Evolutionary conservation across 1,139 yeast species (phyloP).

Genomic region (Petasospora rhodanensis): DNA sequence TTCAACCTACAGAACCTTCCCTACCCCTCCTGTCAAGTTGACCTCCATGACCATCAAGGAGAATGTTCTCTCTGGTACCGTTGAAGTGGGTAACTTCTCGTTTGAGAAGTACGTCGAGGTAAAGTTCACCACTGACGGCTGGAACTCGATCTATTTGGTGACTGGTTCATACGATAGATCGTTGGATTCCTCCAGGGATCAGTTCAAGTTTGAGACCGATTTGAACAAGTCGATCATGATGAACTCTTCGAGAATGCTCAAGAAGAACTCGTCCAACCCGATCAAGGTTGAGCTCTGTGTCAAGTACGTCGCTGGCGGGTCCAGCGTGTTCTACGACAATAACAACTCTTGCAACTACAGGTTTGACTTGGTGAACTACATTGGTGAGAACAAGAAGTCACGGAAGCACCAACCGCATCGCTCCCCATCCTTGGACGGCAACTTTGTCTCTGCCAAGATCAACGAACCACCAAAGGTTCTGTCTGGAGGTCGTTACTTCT

Average conservation of each 20-base stretch:
- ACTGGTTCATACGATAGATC: constrained; percentile 45
- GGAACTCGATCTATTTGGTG: constrained; percentile 52
- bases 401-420: constrained; percentile 2
- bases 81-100: constrained; percentile 52
- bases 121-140: constrained; percentile 48
- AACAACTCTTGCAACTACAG: constrained; percentile 20
- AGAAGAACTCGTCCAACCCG: constrained; percentile 11
- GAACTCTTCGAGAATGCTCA: constrained; percentile 12
- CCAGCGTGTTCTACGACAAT: constrained; percentile 21
- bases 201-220: constrained; percentile 27
- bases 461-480: constrained; percentile 11
- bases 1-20: constrained; percentile 31
- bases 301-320: constrained; percentile 19
- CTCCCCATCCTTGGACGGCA: constrained; percentile 10
- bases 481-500: constrained; percentile 18
- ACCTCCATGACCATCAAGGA: constrained; percentile 29
- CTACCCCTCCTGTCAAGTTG: constrained; percentile 47
- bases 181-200: constrained; percentile 47
- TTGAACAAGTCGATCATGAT: constrained; percentile 21
- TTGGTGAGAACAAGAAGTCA: constrained; percentile 3
- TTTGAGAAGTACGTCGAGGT: constrained; percentile 49
- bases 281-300: constrained; percentile 23
- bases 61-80: constrained; percentile 46
- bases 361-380: constrained; percentile 14
- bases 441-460: constrained; percentile 14